Conservation (phyloP, 495 filamentous ascomycete genomes). For the Aspergillus mulundensis region DNA sequence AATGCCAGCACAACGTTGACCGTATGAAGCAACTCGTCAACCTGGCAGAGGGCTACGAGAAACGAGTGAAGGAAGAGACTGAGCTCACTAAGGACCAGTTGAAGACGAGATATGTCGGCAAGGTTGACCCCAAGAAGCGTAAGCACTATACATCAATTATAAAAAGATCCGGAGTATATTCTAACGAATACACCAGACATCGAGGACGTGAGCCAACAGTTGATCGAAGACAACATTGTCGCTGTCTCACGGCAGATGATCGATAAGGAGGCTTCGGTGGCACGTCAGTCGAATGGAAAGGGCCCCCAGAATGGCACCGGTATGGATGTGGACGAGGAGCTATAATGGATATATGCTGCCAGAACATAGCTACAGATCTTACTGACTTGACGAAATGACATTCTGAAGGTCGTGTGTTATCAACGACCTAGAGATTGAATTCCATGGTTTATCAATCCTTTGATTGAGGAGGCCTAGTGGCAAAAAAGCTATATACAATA, state of each 20-base stretch:
- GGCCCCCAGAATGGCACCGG: constrained; percentile 50
- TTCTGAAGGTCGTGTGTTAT: neutral
- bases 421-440: neutral
- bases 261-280: constrained; percentile 87
- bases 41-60: constrained; percentile 95
- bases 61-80: constrained; percentile 96
- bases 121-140: constrained; percentile 98
- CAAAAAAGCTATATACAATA: neutral
- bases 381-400: constrained; percentile 2
- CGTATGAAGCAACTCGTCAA: constrained; percentile 80
- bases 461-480: neutral
- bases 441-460: neutral
- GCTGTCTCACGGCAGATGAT: constrained; percentile 97
- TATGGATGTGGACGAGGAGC: constrained; percentile 60
- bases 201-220: constrained; percentile 89
- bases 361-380: neutral
- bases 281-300: constrained; percentile 48
- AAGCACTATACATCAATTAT: constrained; percentile 29
- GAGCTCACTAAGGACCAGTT: constrained; percentile 95
- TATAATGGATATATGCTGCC: constrained; percentile 32
- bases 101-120: constrained; percentile 98
- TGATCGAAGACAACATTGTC: constrained; percentile 99
- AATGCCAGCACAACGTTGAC: constrained; percentile 78
- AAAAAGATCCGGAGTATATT: neutral
- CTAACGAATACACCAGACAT: constrained; percentile 55